These are phyloP conservation scores for Collybia sp. DNA, from an alignment of 768 basidiomycete species.

Conservation along the genomic window DNA sequence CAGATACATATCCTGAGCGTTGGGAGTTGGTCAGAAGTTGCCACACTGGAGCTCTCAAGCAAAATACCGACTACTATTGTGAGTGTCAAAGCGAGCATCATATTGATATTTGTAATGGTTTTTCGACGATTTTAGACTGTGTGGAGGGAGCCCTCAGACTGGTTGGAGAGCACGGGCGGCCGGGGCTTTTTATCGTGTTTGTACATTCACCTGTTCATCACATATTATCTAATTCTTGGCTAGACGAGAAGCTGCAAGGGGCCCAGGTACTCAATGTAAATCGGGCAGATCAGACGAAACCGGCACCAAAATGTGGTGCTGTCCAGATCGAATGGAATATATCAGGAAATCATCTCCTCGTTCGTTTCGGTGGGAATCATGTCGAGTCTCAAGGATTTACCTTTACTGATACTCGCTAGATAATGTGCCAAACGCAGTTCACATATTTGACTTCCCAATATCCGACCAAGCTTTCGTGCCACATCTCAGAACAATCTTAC, in stretches of 20 bases:
- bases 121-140: conserved; percentile 43
- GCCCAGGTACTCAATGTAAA: conserved; percentile 46
- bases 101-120: neutral
- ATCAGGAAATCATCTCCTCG: conserved; percentile 67
- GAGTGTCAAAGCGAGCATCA: conserved; percentile 18
- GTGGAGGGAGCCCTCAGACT: conserved; percentile 84
- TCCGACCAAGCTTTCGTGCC: conserved; percentile 55
- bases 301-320: conserved; percentile 62
- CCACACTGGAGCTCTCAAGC: conserved; percentile 56
- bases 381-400: neutral
- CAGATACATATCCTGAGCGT: conserved; percentile 76
- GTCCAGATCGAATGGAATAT: conserved; percentile 80
- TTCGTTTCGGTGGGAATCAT: conserved; percentile 59
- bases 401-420: conserved; percentile 26
- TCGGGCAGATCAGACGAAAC: conserved; percentile 54
- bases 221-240: neutral
- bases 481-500: conserved; percentile 57
- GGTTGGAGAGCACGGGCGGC: conserved; percentile 80
- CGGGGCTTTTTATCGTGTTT: conserved; percentile 86
- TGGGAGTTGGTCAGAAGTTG: conserved; percentile 67
- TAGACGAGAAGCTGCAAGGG: conserved; percentile 65
- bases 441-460: conserved; percentile 71
- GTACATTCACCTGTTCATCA: conserved; percentile 9
- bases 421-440: conserved; percentile 53
- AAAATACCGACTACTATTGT: conserved; percentile 56